Conservation (phyloP, 1,284 basidiomycete genomes). For the Rhodotorula sp. region DNA sequence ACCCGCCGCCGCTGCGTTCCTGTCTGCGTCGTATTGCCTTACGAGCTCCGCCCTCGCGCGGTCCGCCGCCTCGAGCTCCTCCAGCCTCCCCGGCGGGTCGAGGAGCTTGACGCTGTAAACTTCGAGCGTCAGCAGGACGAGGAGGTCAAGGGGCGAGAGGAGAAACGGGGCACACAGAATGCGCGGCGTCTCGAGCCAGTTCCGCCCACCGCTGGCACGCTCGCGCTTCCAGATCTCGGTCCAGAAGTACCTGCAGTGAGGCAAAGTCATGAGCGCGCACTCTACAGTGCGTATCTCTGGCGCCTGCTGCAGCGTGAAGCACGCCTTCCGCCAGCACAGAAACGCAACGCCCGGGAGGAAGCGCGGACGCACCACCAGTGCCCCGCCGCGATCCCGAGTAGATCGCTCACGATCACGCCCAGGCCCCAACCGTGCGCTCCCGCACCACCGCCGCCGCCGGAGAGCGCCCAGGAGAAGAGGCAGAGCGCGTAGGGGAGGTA, state of each 20-base stretch:
- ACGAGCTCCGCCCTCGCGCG: not conserved
- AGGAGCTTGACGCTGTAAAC: constrained; percentile 25
- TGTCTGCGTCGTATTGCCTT: constrained; percentile 8
- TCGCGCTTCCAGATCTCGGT: constrained; percentile 93
- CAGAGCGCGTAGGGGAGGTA: constrained; percentile 91
- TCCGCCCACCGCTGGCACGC: constrained; percentile 72
- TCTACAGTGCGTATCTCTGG: too few species aligned
- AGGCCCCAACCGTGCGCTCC: constrained; percentile 54
- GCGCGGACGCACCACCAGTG: constrained; percentile 63
- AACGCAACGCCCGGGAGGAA: not conserved
- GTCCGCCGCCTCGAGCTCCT: constrained; percentile 29
- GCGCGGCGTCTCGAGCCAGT: constrained; percentile 75
- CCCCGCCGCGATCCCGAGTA: constrained; percentile 78
- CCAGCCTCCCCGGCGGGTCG: constrained; percentile 21
- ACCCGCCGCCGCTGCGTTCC: not conserved
- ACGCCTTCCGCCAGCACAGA: not conserved
- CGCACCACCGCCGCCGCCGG: constrained; percentile 55
- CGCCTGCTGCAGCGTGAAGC: not conserved
- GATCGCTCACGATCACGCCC: constrained; percentile 44
- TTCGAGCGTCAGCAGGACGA: not conserved
- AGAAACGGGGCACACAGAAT: constrained; percentile 65
- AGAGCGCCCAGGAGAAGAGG: constrained; percentile 82
- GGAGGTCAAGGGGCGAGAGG: not conserved
- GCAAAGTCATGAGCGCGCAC: too few species aligned
- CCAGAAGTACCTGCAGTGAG: constrained; percentile 68